Base-by-base conservation (phyloP, 768 basidiomycete genomes). In the Amanita thiersii region DNA sequence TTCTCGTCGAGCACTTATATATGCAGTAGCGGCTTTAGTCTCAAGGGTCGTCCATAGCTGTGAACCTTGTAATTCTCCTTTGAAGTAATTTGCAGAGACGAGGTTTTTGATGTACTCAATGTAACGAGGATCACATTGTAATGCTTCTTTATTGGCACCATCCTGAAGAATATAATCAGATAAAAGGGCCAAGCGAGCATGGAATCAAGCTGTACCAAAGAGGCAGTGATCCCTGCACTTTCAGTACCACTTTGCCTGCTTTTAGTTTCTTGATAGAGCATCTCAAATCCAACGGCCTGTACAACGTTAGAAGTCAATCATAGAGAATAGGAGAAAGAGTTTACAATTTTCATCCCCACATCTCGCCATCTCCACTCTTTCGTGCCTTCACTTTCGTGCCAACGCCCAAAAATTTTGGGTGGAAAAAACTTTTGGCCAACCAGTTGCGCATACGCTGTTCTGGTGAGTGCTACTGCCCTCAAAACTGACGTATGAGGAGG, bases 211-310 rank as follows among this genome's bases (percentile, higher is more conserved):
- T n/a, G n/a, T 52, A 83, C 81, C n/a, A 73, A 75, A 34, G 73
- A 66, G 14, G 54, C 52, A 4, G 61, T 47, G 28, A 53, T 60
- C 40, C 73, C 70, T 23, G 58, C 47, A 2, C 63, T 53, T 32
- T 55, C 50, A 37, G 57, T 64, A 14, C 62, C 48, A 8, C 69
- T 68, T 43, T 63, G 61, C 30, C 76, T 75, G 35, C 72, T 65
- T 59, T 85, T 82, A 45, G 76, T 83, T 56, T 91, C 91, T 56
- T 86, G 81, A 56, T 86, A 97, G 29, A 96, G 72, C 73, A 98
- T 99, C 65, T 99, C 96, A 47, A 97, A 97, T 1, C 96, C 96
- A 48, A 89, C 89, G 2, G 91, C 81, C 84, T 93, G 53, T 5
- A 33, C 15, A 7, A 39, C 37, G 17, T 7, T 7, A 17, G 20